Evolutionary conservation across 2,329 filamentous ascomycete genomes (phyloP).

Genomic region (Fusarium phyllophilum): DNA sequence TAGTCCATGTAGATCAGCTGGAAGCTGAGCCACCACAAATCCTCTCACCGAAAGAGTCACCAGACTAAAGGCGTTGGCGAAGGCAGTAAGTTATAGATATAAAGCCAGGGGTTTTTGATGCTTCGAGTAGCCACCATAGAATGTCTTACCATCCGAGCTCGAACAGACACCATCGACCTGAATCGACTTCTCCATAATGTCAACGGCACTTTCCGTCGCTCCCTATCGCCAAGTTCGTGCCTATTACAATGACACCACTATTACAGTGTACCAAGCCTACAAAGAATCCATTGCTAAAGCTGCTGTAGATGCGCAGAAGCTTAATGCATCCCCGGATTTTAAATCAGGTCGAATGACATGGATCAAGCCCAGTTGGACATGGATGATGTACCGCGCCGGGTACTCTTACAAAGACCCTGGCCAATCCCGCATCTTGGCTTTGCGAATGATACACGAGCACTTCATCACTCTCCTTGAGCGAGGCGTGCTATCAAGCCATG

Average conservation of each 20-base stretch:
- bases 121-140: background rate
- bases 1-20: background rate
- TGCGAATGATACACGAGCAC: constrained; percentile 62
- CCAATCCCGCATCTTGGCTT: constrained; percentile 66
- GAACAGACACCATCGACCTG: background rate
- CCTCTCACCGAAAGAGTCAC: constrained; percentile 33
- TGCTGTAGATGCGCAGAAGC: constrained; percentile 61
- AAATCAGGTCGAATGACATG: constrained; percentile 68
- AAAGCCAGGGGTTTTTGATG: background rate
- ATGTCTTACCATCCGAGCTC: no score
- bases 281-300: constrained; percentile 61
- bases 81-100: background rate
- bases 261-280: constrained; percentile 73
- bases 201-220: constrained; percentile 16
- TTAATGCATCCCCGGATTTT: constrained; percentile 64
- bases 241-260: constrained; percentile 58
- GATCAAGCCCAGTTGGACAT: constrained; percentile 71
- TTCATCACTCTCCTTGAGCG: constrained; percentile 60
- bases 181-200: constrained; percentile 21
- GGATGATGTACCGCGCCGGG: constrained; percentile 72
- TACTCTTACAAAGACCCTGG: constrained; percentile 66
- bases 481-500: constrained; percentile 48
- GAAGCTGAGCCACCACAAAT: constrained; percentile 14
- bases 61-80: background rate
- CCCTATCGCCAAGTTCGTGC: constrained; percentile 65